Conservation (phyloP, 768 basidiomycete species). For the Coprinopsis cinerea region DNA sequence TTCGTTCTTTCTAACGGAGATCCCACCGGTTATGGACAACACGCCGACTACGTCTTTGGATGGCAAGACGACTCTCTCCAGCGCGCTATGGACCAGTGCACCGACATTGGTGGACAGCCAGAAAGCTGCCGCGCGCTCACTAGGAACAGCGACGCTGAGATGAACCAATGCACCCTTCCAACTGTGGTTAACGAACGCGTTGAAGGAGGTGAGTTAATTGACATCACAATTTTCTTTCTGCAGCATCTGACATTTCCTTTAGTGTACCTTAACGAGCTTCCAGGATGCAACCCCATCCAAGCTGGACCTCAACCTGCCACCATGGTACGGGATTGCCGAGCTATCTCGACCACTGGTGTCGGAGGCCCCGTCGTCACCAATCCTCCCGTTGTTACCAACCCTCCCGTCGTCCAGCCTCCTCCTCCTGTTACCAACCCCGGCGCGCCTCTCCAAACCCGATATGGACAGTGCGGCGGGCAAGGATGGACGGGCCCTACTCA, state of each 20-base stretch:
- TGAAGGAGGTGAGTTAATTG: conserved; percentile 3
- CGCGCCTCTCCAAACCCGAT: conserved; percentile 37
- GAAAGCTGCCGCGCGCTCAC: conserved; percentile 6
- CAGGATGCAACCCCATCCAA: conserved; percentile 7
- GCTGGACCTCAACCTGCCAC: neutral
- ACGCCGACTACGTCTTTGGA: conserved; percentile 8
- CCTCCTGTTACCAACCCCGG: conserved; percentile 27
- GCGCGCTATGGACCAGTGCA: conserved; percentile 7
- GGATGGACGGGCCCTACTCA: conserved; percentile 41
- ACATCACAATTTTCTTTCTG: neutral
- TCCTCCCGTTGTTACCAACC: neutral
- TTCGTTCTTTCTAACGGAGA: neutral
- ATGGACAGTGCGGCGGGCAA: conserved; percentile 47
- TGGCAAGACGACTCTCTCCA: conserved; percentile 6
- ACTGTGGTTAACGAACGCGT: conserved; percentile 6
- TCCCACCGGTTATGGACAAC: conserved; percentile 1
- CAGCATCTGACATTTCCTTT: no score
- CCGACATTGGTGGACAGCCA: conserved; percentile 6
- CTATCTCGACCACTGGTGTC: neutral
- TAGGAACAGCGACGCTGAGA: neutral
- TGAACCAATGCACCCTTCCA: conserved; percentile 6
- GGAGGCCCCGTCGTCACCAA: neutral
- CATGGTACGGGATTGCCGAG: conserved; percentile 5
- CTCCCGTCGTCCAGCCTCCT: conserved; percentile 10
- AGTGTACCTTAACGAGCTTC: conserved; percentile 3